These are phyloP conservation scores for Luffa aegyptiaca DNA, from an alignment of 306 rosid species.

Conservation along the genomic window DNA sequence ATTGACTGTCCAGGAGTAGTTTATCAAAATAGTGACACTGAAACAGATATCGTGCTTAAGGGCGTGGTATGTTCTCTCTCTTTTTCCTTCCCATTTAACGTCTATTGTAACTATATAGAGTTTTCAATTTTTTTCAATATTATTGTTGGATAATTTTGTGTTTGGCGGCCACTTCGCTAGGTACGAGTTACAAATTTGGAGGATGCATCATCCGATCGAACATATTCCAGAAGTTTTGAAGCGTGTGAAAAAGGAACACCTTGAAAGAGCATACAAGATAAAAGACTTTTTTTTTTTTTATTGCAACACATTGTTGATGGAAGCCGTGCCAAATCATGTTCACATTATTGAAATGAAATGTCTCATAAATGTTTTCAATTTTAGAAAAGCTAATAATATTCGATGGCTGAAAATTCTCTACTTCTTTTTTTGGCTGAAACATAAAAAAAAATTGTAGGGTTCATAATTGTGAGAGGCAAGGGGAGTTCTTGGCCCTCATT, in stretches of 20 bases:
- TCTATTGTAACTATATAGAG: background rate
- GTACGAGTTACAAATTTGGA: constrained; percentile 90
- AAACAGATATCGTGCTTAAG: constrained; percentile 83
- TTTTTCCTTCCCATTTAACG: background rate
- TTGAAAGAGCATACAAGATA: constrained; percentile 82
- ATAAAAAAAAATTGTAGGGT: background rate
- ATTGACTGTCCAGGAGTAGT: constrained; percentile 97
- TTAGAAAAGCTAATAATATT: background rate
- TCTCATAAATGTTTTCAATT: background rate
- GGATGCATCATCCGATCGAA: constrained; percentile 89
- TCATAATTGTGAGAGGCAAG: background rate
- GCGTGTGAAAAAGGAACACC: constrained; percentile 83
- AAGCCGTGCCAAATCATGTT: background rate
- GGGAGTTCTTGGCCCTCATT: background rate
- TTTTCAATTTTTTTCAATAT: background rate
- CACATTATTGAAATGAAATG: background rate
- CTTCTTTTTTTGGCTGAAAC: background rate
- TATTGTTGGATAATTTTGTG: background rate
- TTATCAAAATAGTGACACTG: constrained; percentile 69
- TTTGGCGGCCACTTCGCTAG: constrained; percentile 26
- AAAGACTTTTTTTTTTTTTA: constrained; percentile 8
- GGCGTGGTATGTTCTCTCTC: constrained; percentile 60
- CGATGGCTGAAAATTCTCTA: background rate
- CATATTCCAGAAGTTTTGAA: constrained; percentile 91
- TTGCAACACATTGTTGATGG: background rate